These are phyloP conservation scores for Rhododendron griersonianum DNA, from an alignment of 148 eudicot species.

Conservation along the genomic window DNA sequence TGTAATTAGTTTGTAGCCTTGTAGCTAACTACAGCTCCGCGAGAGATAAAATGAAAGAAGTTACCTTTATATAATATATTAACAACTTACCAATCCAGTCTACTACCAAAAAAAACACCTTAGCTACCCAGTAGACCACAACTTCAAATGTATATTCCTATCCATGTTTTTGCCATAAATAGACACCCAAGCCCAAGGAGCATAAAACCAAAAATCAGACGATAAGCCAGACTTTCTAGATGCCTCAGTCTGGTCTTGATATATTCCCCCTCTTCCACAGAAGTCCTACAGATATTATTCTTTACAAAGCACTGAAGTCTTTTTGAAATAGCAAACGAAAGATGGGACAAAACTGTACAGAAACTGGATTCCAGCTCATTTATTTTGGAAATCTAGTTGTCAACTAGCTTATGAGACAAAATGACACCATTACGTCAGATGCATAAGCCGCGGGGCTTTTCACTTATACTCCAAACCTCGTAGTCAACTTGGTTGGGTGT, in stretches of 20 bases:
- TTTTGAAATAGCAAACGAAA: background rate
- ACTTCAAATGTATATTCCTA: background rate
- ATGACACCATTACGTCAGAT: background rate
- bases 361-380: background rate
- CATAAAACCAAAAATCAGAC: background rate
- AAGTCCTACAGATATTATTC: slow-evolving; percentile 1
- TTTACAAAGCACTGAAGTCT: background rate
- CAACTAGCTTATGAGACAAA: background rate
- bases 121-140: background rate
- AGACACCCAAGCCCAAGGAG: background rate
- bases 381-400: background rate
- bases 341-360: background rate
- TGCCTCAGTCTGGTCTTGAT: background rate
- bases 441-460: background rate
- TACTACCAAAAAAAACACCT: background rate
- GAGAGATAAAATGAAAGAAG: background rate
- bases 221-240: background rate
- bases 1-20: background rate
- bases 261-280: background rate
- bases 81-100: background rate
- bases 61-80: background rate
- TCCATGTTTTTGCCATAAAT: background rate
- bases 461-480: background rate
- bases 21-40: background rate
- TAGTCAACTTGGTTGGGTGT: background rate